These are phyloP conservation scores for Lippia alba DNA, from an alignment of 305 asterid genomes.

Conservation along the genomic window DNA sequence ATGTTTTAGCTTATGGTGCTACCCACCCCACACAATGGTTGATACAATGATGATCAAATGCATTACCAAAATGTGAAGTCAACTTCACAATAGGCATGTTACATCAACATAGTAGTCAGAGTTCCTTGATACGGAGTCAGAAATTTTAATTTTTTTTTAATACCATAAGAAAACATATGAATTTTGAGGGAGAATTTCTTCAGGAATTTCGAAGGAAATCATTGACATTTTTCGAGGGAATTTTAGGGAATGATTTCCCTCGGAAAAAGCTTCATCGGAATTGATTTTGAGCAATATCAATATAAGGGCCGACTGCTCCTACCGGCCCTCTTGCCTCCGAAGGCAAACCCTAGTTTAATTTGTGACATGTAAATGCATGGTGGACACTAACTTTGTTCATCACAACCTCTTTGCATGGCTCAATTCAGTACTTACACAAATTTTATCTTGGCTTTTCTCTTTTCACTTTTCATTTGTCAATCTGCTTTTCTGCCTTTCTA, in stretches of 20 bases:
- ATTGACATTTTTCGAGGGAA: too few relatives aligned
- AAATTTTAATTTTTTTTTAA: not conserved
- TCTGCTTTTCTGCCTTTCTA: constrained; percentile 39
- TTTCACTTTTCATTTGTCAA: constrained; percentile 42
- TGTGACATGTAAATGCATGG: constrained; percentile 31
- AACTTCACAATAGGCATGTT: constrained; percentile 59
- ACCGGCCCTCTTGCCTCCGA: not conserved
- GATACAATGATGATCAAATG: constrained; percentile 68
- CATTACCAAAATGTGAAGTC: constrained; percentile 67
- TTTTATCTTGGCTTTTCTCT: constrained; percentile 15
- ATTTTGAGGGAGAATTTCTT: too few relatives aligned
- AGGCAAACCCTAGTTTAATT: not conserved
- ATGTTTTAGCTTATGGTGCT: constrained; percentile 41
- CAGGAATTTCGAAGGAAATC: too few relatives aligned
- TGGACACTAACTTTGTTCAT: constrained; percentile 40
- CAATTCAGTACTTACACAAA: constrained; percentile 19
- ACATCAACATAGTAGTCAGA: constrained; percentile 45
- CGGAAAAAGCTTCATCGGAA: too few relatives aligned
- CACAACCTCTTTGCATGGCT: constrained; percentile 51
- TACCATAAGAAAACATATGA: not conserved
- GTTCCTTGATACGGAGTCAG: not conserved
- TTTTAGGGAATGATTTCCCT: too few relatives aligned
- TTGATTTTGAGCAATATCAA: too few relatives aligned
- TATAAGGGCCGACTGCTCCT: not conserved
- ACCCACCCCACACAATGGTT: constrained; percentile 50